Evolutionary conservation across 192 early-diverging fungal genomes (phyloP).

Genomic region (Podochytrium sp.): DNA sequence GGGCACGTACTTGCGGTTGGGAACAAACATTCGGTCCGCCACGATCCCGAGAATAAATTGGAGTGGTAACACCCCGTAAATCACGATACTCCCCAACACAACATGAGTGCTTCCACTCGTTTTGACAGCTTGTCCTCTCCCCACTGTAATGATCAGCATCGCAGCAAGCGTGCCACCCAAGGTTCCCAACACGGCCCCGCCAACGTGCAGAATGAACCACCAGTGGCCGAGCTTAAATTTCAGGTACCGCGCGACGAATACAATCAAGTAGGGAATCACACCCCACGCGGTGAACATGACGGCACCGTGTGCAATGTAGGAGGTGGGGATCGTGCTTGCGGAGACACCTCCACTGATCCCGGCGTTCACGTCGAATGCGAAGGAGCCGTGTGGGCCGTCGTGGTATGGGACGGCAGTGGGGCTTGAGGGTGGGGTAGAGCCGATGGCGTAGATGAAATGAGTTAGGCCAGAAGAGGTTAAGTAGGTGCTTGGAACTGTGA

Average conservation of each 20-base stretch:
- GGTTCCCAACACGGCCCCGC: slow-evolving; percentile 25
- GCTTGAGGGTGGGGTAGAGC: background rate
- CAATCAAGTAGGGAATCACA: slow-evolving; percentile 33
- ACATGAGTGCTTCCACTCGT: slow-evolving; percentile 4
- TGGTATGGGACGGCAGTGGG: background rate
- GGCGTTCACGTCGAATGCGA: slow-evolving; percentile 9
- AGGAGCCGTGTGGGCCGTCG: slow-evolving; percentile 1
- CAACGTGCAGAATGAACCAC: slow-evolving; percentile 39
- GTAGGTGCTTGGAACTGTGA: background rate
- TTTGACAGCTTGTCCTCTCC: background rate
- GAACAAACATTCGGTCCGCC: slow-evolving; percentile 19
- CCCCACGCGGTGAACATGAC: slow-evolving; percentile 42
- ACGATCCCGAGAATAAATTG: slow-evolving; percentile 40
- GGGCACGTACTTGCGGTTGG: slow-evolving; percentile 34
- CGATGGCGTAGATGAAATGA: slow-evolving; percentile 28
- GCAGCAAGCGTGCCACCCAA: slow-evolving; percentile 23
- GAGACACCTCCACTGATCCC: background rate
- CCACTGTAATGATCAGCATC: slow-evolving; percentile 27
- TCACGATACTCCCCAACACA: slow-evolving; percentile 8
- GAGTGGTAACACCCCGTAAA: background rate
- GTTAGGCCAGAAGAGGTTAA: background rate
- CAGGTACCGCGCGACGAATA: slow-evolving; percentile 42
- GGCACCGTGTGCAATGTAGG: slow-evolving; percentile 33
- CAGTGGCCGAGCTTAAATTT: slow-evolving; percentile 40
- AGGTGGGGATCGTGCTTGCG: background rate